A percentile compares a stretch with the other conserved stretches of the same genome.
Conservation (phyloP, 306 rosid species). For the Lablab purpureus region DNA sequence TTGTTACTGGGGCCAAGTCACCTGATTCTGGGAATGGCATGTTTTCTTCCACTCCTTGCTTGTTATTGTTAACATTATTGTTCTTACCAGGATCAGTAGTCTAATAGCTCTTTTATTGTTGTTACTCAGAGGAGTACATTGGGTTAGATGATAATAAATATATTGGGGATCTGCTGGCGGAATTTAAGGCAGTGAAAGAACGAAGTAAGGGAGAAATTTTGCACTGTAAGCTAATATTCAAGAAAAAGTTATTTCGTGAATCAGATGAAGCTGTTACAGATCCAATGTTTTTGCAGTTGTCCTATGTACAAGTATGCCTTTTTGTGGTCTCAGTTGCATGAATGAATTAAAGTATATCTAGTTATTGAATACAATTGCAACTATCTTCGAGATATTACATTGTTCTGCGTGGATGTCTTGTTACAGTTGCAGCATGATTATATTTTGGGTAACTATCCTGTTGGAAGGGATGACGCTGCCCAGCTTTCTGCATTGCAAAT, state of each 20-base stretch:
- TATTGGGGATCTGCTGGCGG: slow-evolving; percentile 85
- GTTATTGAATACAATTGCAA: slow-evolving; percentile 23
- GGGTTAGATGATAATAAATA: slow-evolving; percentile 93
- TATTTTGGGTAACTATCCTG: slow-evolving; percentile 90
- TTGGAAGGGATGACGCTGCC: slow-evolving; percentile 94
- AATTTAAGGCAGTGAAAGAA: slow-evolving; percentile 89
- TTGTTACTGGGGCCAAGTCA: slow-evolving; percentile 76
- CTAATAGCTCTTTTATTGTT: slow-evolving; percentile 50
- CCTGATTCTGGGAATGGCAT: slow-evolving; percentile 84
- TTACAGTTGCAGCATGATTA: slow-evolving; percentile 96
- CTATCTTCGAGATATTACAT: slow-evolving; percentile 24
- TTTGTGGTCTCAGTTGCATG: slow-evolving; percentile 8
- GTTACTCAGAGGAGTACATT: slow-evolving; percentile 80
- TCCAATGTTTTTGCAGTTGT: slow-evolving; percentile 91
- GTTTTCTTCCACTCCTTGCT: slow-evolving; percentile 31
- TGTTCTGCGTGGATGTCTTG: slow-evolving; percentile 40
- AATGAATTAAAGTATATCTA: slow-evolving; percentile 19
- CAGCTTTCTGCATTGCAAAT: slow-evolving; percentile 93
- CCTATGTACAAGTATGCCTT: slow-evolving; percentile 83
- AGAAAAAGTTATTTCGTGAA: slow-evolving; percentile 90
- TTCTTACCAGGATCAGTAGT: slow-evolving; percentile 33
- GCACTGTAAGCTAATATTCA: slow-evolving; percentile 84
- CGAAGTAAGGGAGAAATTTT: slow-evolving; percentile 92
- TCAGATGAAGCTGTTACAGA: slow-evolving; percentile 94
- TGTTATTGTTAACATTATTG: slow-evolving; percentile 35